Evolutionary conservation across 805 yeast genomes (phyloP).

Genomic region (Myxozyma udenii): DNA sequence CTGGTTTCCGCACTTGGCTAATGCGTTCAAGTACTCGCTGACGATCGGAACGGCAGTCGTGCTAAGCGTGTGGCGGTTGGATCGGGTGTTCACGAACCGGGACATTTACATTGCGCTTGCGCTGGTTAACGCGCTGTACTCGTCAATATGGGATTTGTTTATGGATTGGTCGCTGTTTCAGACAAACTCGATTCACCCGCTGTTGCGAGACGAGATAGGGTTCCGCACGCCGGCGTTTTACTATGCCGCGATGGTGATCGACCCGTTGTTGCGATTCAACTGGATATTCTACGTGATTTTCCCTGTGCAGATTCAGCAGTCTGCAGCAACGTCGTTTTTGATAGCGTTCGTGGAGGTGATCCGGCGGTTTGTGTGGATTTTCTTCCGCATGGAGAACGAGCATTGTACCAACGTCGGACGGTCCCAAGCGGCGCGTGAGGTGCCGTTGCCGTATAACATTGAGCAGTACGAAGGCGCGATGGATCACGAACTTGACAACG

Average conservation of each 20-base stretch:
- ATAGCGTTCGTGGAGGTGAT: constrained; percentile 78
- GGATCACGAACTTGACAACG: constrained; percentile 7
- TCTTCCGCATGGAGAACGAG: constrained; percentile 93
- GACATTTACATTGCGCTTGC: constrained; percentile 73
- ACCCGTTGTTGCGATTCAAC: constrained; percentile 75
- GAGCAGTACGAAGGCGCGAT: constrained; percentile 38
- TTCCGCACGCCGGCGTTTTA: constrained; percentile 59
- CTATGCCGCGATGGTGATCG: constrained; percentile 69
- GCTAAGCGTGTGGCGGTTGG: constrained; percentile 75
- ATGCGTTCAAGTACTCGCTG: constrained; percentile 71
- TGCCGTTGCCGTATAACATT: constrained; percentile 75
- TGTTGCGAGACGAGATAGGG: constrained; percentile 70
- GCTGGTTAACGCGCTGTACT: constrained; percentile 61
- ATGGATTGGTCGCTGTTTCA: constrained; percentile 96
- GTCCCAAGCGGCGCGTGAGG: constrained; percentile 82
- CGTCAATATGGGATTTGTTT: constrained; percentile 81
- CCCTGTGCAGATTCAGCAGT: constrained; percentile 73
- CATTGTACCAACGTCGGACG: constrained; percentile 86
- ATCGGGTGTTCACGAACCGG: constrained; percentile 43
- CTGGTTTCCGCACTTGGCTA: constrained; percentile 93
- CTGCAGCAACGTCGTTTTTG: constrained; percentile 79
- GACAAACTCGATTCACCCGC: constrained; percentile 51
- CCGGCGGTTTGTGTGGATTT: constrained; percentile 84
- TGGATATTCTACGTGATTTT: constrained; percentile 90
- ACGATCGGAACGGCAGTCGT: constrained; percentile 66